These are phyloP conservation scores for Veloporphyrellus conicus DNA, from an alignment of 1,284 basidiomycete genomes.

Conservation along the genomic window DNA sequence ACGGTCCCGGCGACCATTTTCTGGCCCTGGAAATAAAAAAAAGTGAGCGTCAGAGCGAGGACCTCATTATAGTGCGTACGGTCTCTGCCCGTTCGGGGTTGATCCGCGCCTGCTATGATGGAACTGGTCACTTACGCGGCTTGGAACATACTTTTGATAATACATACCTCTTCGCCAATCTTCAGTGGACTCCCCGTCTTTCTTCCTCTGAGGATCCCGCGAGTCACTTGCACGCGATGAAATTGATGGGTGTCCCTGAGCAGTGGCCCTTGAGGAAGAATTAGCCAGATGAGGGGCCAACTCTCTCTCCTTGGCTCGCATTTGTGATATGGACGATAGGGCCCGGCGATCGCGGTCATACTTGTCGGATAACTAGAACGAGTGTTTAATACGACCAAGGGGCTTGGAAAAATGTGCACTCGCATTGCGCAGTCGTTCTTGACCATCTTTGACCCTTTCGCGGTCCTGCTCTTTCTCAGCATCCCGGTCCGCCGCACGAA, in stretches of 20 bases:
- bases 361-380: constrained; percentile 69
- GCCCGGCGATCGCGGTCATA: constrained; percentile 77
- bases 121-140: constrained; percentile 1
- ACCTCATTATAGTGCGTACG: constrained; percentile 40
- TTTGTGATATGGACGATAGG: constrained; percentile 40
- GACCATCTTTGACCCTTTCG: constrained; percentile 69
- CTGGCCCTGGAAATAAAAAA: constrained; percentile 41
- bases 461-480: constrained; percentile 62
- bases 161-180: constrained; percentile 74
- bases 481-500: constrained; percentile 63
- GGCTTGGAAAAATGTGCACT: constrained; percentile 29
- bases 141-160: constrained; percentile 4
- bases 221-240: constrained; percentile 51
- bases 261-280: constrained; percentile 38
- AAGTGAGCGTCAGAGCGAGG: constrained; percentile 8
- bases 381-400: constrained; percentile 10
- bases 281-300: constrained; percentile 56
- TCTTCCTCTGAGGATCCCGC: constrained; percentile 61
- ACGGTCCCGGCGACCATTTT: constrained; percentile 52
- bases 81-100: constrained; percentile 51
- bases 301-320: constrained; percentile 67
- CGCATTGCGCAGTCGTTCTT: constrained; percentile 70
- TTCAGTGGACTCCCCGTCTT: constrained; percentile 65
- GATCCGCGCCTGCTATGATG: constrained; percentile 42
- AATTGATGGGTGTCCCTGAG: constrained; percentile 40